Evolutionary conservation across 2,329 filamentous ascomycete species (phyloP).

Genomic region (Hypoxylon sp.): DNA sequence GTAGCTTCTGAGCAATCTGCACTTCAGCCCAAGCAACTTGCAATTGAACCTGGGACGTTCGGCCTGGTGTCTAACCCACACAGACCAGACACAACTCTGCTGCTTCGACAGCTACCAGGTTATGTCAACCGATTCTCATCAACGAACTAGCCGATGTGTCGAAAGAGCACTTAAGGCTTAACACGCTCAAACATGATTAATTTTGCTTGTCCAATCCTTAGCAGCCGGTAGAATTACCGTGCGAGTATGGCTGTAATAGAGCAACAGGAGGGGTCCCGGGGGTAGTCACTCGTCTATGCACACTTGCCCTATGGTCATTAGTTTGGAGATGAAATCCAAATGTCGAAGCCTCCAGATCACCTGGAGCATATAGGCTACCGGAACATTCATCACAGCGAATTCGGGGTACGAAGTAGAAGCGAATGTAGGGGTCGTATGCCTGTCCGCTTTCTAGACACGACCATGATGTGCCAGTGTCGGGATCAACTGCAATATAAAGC

Average conservation of each 20-base stretch:
- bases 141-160: background rate
- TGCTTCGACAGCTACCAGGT: background rate
- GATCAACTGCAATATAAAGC: background rate
- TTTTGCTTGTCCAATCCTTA: no score
- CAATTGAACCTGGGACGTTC: background rate
- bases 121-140: background rate
- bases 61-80: background rate
- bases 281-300: no score
- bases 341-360: no score
- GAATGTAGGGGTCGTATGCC: background rate
- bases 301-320: no score
- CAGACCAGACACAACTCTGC: background rate
- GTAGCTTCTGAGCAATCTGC: background rate
- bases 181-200: no score
- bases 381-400: background rate
- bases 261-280: no score
- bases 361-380: background rate
- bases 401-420: no score
- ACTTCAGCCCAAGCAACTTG: background rate
- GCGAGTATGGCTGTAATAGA: no score
- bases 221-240: no score
- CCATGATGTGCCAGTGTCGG: background rate
- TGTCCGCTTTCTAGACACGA: background rate
- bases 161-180: no score
- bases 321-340: no score